These are phyloP conservation scores for Cryphonectria japonica DNA, from an alignment of 2,329 filamentous ascomycete species.

Conservation along the genomic window DNA sequence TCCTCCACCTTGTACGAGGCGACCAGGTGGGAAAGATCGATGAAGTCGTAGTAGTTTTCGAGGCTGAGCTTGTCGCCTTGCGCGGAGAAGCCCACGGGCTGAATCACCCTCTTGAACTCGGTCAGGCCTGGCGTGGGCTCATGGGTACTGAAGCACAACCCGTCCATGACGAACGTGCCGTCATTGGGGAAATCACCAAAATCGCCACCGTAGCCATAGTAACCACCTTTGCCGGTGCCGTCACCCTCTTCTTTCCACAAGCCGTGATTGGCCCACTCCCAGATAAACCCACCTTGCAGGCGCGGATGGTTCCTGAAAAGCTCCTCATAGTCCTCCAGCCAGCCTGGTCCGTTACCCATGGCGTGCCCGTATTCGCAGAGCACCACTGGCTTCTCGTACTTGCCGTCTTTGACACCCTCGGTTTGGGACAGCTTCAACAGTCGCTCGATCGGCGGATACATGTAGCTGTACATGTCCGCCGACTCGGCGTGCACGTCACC, in stretches of 20 bases:
- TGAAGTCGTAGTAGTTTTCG: slow-evolving; percentile 56
- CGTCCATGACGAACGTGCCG: slow-evolving; percentile 65
- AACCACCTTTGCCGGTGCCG: slow-evolving; percentile 42
- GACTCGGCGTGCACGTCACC: slow-evolving; percentile 62
- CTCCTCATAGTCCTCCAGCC: slow-evolving; percentile 69
- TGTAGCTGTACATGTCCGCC: slow-evolving; percentile 69
- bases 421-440: slow-evolving; percentile 51
- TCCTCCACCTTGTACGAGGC: slow-evolving; percentile 50
- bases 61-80: slow-evolving; percentile 44
- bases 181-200: slow-evolving; percentile 66
- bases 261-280: slow-evolving; percentile 69
- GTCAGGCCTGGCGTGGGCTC: slow-evolving; percentile 58
- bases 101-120: slow-evolving; percentile 61
- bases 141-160: slow-evolving; percentile 57
- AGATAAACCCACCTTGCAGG: slow-evolving; percentile 69
- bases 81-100: slow-evolving; percentile 53
- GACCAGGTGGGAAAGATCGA: slow-evolving; percentile 46
- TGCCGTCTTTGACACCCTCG: slow-evolving; percentile 48
- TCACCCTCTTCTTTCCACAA: slow-evolving; percentile 50
- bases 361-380: slow-evolving; percentile 64
- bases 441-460: slow-evolving; percentile 63
- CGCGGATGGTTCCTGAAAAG: slow-evolving; percentile 63
- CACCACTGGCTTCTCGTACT: slow-evolving; percentile 61
- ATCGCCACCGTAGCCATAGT: slow-evolving; percentile 65
- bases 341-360: slow-evolving; percentile 76